Evolutionary conservation across 345 rosid genomes (phyloP).

Genomic region (Excoecaria agallocha): DNA sequence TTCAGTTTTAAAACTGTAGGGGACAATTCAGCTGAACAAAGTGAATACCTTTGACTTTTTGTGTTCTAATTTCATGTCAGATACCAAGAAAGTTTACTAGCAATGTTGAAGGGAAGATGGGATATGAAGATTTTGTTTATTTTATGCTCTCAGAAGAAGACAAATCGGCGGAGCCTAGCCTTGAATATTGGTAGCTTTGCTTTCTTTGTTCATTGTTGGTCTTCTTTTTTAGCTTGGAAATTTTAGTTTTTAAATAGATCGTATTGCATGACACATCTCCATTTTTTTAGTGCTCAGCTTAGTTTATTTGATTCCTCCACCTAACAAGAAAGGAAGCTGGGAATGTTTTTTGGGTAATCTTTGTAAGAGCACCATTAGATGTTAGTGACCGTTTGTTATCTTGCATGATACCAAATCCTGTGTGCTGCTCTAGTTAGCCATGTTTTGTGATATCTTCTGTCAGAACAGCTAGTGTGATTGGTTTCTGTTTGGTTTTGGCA

Average conservation of each 20-base stretch:
- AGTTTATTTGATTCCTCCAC: neutral
- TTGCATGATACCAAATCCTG: neutral
- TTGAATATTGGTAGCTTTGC: slow-evolving; percentile 27
- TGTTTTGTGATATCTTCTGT: neutral
- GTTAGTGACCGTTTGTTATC: neutral
- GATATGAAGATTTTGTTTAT: slow-evolving; percentile 37
- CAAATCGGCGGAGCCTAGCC: slow-evolving; percentile 32
- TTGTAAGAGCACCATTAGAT: neutral
- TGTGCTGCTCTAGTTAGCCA: neutral
- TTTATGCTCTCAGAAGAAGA: slow-evolving; percentile 35
- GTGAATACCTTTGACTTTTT: neutral
- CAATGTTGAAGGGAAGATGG: slow-evolving; percentile 35
- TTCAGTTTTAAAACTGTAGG: neutral
- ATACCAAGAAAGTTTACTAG: slow-evolving; percentile 31
- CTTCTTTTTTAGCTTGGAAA: neutral
- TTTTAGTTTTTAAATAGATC: neutral
- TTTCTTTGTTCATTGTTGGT: neutral
- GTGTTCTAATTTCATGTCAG: slow-evolving; percentile 10
- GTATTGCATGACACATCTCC: neutral
- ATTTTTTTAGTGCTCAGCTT: neutral
- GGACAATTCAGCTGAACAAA: neutral
- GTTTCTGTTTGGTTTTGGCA: neutral
- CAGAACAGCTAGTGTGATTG: neutral
- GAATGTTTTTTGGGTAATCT: neutral
- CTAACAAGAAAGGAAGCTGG: neutral